These are phyloP conservation scores for Themeda triandra DNA, from an alignment of 176 grass and related monocot species.

Conservation along the genomic window DNA sequence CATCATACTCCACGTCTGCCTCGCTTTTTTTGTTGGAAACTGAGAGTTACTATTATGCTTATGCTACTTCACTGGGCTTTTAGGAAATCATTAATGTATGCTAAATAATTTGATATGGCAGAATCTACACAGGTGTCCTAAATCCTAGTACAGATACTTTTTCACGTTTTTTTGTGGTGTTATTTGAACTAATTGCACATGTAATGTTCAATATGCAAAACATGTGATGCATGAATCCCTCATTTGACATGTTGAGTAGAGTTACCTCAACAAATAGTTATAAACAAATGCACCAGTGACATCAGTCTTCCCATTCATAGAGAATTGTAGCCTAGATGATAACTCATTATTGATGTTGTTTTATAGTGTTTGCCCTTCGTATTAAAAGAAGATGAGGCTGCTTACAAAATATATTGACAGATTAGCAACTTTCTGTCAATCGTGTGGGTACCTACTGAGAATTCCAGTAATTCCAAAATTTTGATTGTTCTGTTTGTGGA, in stretches of 20 bases:
- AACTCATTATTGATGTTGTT: background rate
- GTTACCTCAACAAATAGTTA: background rate
- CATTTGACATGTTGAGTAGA: background rate
- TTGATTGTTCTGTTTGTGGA: background rate
- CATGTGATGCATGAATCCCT: background rate
- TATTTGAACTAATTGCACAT: background rate
- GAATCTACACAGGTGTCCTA: background rate
- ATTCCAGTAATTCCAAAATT: background rate
- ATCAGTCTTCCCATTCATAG: background rate
- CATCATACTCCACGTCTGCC: background rate
- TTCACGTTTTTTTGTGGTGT: background rate
- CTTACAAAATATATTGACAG: background rate
- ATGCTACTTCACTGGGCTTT: background rate
- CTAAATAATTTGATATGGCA: background rate
- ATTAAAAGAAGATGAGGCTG: background rate
- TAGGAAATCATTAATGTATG: background rate
- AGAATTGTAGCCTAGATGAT: background rate
- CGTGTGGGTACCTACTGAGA: background rate
- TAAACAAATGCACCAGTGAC: background rate
- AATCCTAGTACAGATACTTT: background rate
- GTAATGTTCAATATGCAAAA: background rate
- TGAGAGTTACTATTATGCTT: background rate
- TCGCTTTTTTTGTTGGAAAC: background rate
- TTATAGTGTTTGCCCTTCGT: background rate
- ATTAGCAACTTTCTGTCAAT: background rate